Base-by-base conservation (phyloP, 2,329 filamentous ascomycete species). In the Rhynchosporium graminicola region DNA sequence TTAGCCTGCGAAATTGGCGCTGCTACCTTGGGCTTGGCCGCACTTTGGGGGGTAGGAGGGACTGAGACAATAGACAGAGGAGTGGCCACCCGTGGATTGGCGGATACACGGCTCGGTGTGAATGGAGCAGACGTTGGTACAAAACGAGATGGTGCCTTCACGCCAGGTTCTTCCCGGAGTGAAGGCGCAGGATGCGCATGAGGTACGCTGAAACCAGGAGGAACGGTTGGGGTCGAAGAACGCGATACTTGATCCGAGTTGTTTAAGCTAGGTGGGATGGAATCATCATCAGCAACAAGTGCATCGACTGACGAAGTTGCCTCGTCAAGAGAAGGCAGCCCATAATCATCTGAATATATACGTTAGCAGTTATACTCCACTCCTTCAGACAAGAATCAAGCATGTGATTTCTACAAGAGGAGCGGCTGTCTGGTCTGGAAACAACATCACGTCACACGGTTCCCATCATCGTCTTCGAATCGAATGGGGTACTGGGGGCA, bases 301-400 rank as follows among this genome's bases (percentile, higher is more conserved):
- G 86, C 86, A 72, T 90, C 87, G 46, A 91, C 84, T n/a, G 83
- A 87, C 48, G 80, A 79, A 2, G 80, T 81, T 12, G 82, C 86
- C 67, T 87, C 86, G 65, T 87, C 85, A 51, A 87, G 77, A 10
- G 81, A 83, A 62, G 80, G 78, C 47, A 78, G 73, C n/a, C 85
- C 75, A 56, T 85, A 82, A 71, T 89, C 86, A 76, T 88, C 87
- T 90, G 77, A 68, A 72, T 58, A 61, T 36, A 64, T 56, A 52
- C 58, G 60, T 73, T 64, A 73, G 71, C 67, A 60, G 50, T 45
- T n/a, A 43, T 28, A 33, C 46, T 60, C 13, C n/a, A 33, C 28
- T 47, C 40, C 12, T 38, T 28, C 26, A 20, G 47, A 51, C 15
- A 57, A 43, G 48, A 50, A 58, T 46, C 72, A 72, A 70, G 63